Evolutionary conservation across 139 green algal species (phyloP), one percentile per base, ranked within the genome.

Genomic region (Asterochloris erici): DNA sequence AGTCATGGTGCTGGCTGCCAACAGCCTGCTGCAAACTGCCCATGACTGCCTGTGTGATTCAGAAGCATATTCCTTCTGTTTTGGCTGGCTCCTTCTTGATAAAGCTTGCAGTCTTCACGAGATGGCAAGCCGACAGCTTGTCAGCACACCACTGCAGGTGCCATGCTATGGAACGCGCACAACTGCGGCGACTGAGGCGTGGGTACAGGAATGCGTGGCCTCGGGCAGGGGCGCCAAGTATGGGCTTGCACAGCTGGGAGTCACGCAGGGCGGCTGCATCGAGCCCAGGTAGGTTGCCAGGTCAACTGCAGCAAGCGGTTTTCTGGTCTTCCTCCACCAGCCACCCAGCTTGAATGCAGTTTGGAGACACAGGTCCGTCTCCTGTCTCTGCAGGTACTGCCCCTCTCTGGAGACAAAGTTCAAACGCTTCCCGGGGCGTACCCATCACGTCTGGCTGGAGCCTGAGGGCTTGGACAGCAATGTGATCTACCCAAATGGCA

Each of bases 381-480:
- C 66, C 66, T 71, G 19, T 71, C 66, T 71, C 66, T 66, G 74
- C 28, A 78, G 81, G 28, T 93, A 93, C 84, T 93, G 89, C 68
- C 89, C 89, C 17, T 90, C 84, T 13, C 86, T 93, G 38, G 89
- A 93, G 64, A 91, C 88, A 17, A 93, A 93, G 81, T 88, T 89
- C 81, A 71, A 47, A 15, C 83, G 90, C 14, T 93, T 93, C 74
- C 90, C 90, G 0, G 84, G 86, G 24, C 85, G 89, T 76, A 90
- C 79, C 10, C 90, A 93, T 82, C 88, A 91, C 63, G 85, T 92
- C 14, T 93, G 90, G 90, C 88, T 93, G 61, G 90, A 93, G 85
- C 90, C 90, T 0, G 90, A 93, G 78, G 87, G 88, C 11, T 82
- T 92, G 63, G 74, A 82, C 69, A 88, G 79, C 9, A 28, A 89